Conservation (phyloP, 2,329 filamentous ascomycete species). For the Aspergillus felis region DNA sequence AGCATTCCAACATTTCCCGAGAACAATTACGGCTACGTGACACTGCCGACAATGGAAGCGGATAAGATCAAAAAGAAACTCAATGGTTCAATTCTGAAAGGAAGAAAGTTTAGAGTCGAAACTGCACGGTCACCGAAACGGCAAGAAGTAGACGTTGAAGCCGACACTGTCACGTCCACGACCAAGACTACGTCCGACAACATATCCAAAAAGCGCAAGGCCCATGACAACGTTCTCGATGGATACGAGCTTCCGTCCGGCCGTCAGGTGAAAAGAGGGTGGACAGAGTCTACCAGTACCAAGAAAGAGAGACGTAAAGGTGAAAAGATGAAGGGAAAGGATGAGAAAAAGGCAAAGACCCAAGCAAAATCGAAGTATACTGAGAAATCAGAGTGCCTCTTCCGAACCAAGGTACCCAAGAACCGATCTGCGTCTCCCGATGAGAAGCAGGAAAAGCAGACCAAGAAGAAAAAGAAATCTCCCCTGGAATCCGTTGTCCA, state of each 20-base stretch:
- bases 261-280: constrained; percentile 81
- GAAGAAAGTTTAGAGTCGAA: constrained; percentile 79
- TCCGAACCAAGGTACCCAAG: constrained; percentile 75
- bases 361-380: constrained; percentile 72
- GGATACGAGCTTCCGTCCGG: constrained; percentile 70
- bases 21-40: constrained; percentile 82
- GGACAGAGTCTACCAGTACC: constrained; percentile 65
- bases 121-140: constrained; percentile 66
- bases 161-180: constrained; percentile 21
- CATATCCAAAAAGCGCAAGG: constrained; percentile 49
- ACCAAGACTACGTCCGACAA: constrained; percentile 39
- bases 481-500: constrained; percentile 68
- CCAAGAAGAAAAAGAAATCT: constrained; percentile 60
- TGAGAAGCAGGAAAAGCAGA: constrained; percentile 43
- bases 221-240: constrained; percentile 51
- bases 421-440: constrained; percentile 40
- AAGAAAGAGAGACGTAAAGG: constrained; percentile 43
- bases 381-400: constrained; percentile 73
- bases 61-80: constrained; percentile 90
- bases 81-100: constrained; percentile 79
- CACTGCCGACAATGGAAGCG: constrained; percentile 74
- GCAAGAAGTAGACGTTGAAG: constrained; percentile 40
- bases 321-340: constrained; percentile 49
- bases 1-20: constrained; percentile 83
- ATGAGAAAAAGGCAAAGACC: constrained; percentile 55